Base-by-base conservation (phyloP, 2,329 filamentous ascomycete genomes). In the Parafenestella ontariensis region DNA sequence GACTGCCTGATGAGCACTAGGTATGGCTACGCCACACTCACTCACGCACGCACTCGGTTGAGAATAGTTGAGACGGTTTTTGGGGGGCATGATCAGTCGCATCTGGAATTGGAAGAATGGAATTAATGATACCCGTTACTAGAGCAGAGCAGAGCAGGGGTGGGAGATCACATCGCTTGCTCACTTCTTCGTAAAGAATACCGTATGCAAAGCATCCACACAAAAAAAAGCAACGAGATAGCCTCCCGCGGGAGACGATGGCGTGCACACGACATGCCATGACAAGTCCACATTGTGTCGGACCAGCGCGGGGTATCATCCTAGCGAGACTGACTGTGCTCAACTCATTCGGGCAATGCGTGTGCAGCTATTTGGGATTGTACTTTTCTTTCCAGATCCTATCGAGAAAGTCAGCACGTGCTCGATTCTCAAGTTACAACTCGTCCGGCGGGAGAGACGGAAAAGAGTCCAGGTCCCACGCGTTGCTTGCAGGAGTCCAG, bases 301-400 rank as follows among this genome's bases (percentile, higher is more conserved):
- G 48, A 37, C 40, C 48, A 21, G 15, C 20, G 37, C 37, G 37
- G 37, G 13, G 21, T 23, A 18, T 46, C 29, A 34, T 36, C 13
- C 29, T 43, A 24, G 40, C 28, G 21, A 43, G 13, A 9, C 39
- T n/a, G n/a, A n/a, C n/a, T n/a, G n/a, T n/a, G n/a, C n/a, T n/a
- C n/a, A n/a, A n/a, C 6, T 9, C 15, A n/a, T 45, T 21, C 11
- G 17, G 44, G 31, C n/a, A n/a, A 26, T 45, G 9, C 40, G 5
- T 28, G 24, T 23, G 40, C n/a, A n/a, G n/a, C 40, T 71, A 80
- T 70, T 82, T 81, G 18, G 82, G 81, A 59, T 82, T 84, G 79
- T 98, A 97, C 79, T 98, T 98, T 59, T 96, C 92, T 76, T 98
- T 98, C 92, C 94, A 97, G 72, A 98, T 97, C 93, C 92, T 96